Percentiles rank a stretch among this genome's conserved stretches.
These are phyloP conservation scores for Golubevia pallescens DNA, from an alignment of 1,284 basidiomycete species.

Conservation along the genomic window DNA sequence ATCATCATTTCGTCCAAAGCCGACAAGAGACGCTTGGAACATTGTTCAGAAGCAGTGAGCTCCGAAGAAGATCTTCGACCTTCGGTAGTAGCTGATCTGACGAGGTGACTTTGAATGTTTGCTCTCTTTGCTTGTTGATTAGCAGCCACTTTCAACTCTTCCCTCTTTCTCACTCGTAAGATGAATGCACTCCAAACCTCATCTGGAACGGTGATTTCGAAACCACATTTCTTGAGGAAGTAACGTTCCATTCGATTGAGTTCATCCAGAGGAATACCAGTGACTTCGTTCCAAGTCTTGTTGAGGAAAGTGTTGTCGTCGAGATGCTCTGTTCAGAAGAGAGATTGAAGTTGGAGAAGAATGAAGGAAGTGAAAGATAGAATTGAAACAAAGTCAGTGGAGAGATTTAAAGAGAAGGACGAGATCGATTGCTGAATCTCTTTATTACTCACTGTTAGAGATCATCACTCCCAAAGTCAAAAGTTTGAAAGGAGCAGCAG, in stretches of 20 bases:
- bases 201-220: slow-evolving; percentile 48
- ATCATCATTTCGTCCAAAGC: slow-evolving; percentile 35
- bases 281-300: slow-evolving; percentile 64
- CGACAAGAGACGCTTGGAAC: slow-evolving; percentile 30
- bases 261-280: slow-evolving; percentile 55
- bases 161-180: slow-evolving; percentile 30
- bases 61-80: slow-evolving; percentile 10
- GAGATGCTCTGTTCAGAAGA: slow-evolving; percentile 40
- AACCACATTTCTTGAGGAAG: slow-evolving; percentile 53
- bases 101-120: not conserved
- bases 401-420: no score
- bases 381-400: no score
- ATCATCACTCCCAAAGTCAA: slow-evolving; percentile 59
- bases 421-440: no score
- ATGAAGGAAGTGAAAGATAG: no score
- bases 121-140: not conserved
- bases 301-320: slow-evolving; percentile 64
- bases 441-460: slow-evolving; percentile 39
- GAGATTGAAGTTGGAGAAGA: no score
- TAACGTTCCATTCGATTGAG: slow-evolving; percentile 58
- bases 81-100: not conserved
- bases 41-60: slow-evolving; percentile 27
- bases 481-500: slow-evolving; percentile 57
- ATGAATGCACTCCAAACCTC: slow-evolving; percentile 51
- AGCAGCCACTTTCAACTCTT: slow-evolving; percentile 12